Base-by-base conservation (phyloP, 225 moss, liverwort and hornwort species). In the Bryoerythrophyllum caledonicum region DNA sequence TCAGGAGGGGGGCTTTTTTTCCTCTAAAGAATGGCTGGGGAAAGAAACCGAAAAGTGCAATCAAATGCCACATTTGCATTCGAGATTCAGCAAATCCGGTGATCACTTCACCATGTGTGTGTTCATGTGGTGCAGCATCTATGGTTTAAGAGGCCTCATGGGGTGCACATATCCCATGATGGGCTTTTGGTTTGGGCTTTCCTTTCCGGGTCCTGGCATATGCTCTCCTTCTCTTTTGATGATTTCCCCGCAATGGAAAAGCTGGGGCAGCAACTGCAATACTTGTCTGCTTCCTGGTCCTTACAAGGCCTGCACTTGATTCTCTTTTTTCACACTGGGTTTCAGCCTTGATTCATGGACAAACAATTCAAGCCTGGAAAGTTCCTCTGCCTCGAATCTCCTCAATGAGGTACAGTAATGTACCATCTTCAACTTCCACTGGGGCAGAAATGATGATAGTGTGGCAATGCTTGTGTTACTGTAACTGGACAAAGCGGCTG, bases 361-460 rank as follows among this genome's bases (percentile, higher is more conserved):
- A 1, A 52, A 30, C 35, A 28, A 40, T 23, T 79, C 52, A 37
- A 52, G 60, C 60, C 67, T 67, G 67, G 67, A 79, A 79, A 79
- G 73, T 61, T 52, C 61, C 38, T 16, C 3, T 49, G 38, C 73
- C 58, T 60, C 65, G 66, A 73, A 79, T 79, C 72, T 79, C 59
- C 60, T 37, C 58, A 11, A 41, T 24, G 41, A 2, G 52, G 56
- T 30, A 30, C 56, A 72, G 60, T 32, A 16, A 8, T 58, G 67
- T 57, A 75, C 75, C 23, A 46, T 46, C 6, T 75, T 30, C 38
- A 38, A 10, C 23, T 32, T 46, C 44, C 30, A 6, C 21, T 65
- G 41, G 40, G 40, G 41, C 14, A n/a, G 35, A 68, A 48, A 60
- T 59, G 24, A 76, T 67, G 57, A 24, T 60, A 14, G 3, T 43